Base-by-base conservation (phyloP, 2,329 filamentous ascomycete species). In the Nigrospora oryzae region DNA sequence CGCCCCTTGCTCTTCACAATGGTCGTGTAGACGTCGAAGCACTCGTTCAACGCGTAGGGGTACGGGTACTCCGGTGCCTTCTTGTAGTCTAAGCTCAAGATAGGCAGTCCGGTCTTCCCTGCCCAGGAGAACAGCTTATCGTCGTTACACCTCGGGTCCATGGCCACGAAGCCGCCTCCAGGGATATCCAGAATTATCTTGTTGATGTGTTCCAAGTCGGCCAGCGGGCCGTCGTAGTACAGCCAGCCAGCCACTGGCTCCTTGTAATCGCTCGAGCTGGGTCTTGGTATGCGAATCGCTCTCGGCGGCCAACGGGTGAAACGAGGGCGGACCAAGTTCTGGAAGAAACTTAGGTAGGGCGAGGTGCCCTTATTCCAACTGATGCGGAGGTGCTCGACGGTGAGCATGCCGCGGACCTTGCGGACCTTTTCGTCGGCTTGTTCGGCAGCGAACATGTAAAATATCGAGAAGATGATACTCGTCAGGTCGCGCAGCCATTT, bases 301-400 rank as follows among this genome's bases (percentile, higher is more conserved):
- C 91, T 77, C 2, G 93, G 89, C 6, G 84, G 80, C 70, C 90
- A 94, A 48, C 78, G 79, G 54, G 86, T 91, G 51, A 94, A 79
- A 15, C 84, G 77, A 2, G 90, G 91, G 2, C 90, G 78, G 63
- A 91, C 64, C 44, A 96, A 61, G 13, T 71, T 77, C 42, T 86
- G 84, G 43, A 93, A 63, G 48, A 86, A 82, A 42, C 75, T 71
- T 14, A 98, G 69, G 59, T 95, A 95, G 0, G 93, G 90, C 10
- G 89, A 90, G 0, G 81, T 94, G 12, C 86, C 82, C 62, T 98
- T 98, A 58, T 97, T 94, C 93, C 93, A 98, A 45, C 88, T 88
- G 8, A 96, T 83, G 6, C 93, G 79, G 56, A 98, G 64, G 63
- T 97, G 93, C 34, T 97, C 89, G 5, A 97, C 81, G 0, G 90